Conservation (phyloP, 768 basidiomycete species). For the Hypholoma sublateritium region DNA sequence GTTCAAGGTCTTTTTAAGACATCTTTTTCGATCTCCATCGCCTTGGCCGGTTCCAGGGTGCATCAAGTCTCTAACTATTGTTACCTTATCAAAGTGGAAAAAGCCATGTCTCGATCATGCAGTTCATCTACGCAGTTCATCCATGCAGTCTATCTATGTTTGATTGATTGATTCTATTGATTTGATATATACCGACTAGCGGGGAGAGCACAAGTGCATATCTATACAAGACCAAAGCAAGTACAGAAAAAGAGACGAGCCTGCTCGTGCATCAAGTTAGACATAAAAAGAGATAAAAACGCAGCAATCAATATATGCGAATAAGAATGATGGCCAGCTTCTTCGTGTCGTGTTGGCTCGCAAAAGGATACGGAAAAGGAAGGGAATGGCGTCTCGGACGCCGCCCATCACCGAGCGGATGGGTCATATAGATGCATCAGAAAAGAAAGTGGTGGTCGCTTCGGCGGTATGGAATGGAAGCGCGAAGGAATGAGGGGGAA, state of each 20-base stretch:
- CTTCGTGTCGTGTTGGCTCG: conserved; percentile 15
- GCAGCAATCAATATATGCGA: conserved; percentile 12
- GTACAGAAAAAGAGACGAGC: conserved; percentile 25
- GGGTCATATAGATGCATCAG: conserved; percentile 8
- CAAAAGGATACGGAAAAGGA: conserved; percentile 16
- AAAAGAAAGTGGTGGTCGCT: conserved; percentile 7
- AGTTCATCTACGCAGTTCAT: too few relatives aligned
- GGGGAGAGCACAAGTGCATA: conserved; percentile 13
- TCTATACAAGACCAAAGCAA: conserved; percentile 36
- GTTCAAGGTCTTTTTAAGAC: too few relatives aligned
- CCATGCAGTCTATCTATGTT: too few relatives aligned
- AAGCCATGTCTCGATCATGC: too few relatives aligned
- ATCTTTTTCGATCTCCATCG: too few relatives aligned
- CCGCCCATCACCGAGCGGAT: conserved; percentile 20
- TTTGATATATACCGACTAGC: conserved; percentile 13
- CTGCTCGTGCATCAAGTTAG: conserved; percentile 24
- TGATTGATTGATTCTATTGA: not conserved
- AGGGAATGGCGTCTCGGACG: conserved; percentile 26
- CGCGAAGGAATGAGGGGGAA: not conserved
- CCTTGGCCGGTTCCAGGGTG: too few relatives aligned
- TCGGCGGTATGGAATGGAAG: conserved; percentile 8
- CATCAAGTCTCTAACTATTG: too few relatives aligned
- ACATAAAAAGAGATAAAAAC: conserved; percentile 17
- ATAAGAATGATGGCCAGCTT: conserved; percentile 20
- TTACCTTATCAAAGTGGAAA: too few relatives aligned